Conservation (phyloP, 345 rosid genomes). For the Eucalyptus sp. region DNA sequence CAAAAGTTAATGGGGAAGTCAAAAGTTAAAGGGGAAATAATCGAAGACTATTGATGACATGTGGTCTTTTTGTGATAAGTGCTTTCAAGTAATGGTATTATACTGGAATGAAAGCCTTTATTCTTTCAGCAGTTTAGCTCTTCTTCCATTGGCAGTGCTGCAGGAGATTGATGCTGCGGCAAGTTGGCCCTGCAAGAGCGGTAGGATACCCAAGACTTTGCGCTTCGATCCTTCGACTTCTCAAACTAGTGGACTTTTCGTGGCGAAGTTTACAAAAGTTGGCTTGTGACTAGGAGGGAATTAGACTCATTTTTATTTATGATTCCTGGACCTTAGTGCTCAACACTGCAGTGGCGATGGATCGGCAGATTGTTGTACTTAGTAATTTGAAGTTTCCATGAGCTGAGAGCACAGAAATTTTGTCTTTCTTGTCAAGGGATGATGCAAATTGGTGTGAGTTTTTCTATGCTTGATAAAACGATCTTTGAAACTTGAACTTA, state of each 20-base stretch:
- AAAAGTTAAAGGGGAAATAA: not conserved
- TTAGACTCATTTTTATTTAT: not conserved
- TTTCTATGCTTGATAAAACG: not conserved
- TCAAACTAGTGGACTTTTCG: conserved; percentile 87
- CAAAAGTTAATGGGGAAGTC: not conserved
- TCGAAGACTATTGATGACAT: not conserved
- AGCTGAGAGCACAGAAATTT: not conserved
- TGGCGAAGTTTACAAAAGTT: conserved; percentile 58
- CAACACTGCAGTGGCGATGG: not conserved
- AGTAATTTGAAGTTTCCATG: not conserved
- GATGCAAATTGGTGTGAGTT: not conserved
- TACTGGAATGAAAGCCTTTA: not conserved
- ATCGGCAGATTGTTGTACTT: not conserved
- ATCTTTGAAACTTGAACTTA: not conserved
- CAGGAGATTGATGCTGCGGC: conserved; percentile 54
- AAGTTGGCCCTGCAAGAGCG: conserved; percentile 77
- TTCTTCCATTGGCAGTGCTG: conserved; percentile 31
- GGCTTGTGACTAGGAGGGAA: not conserved
- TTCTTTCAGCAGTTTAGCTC: not conserved
- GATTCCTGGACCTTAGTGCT: not conserved
- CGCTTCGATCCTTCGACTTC: conserved; percentile 83
- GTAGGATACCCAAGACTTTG: conserved; percentile 57
- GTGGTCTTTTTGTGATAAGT: not conserved
- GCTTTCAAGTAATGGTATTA: not conserved
- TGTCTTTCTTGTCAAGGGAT: not conserved